Evolutionary conservation across 1,284 basidiomycete genomes (phyloP).

Genomic region (Pholiota adiposa): DNA sequence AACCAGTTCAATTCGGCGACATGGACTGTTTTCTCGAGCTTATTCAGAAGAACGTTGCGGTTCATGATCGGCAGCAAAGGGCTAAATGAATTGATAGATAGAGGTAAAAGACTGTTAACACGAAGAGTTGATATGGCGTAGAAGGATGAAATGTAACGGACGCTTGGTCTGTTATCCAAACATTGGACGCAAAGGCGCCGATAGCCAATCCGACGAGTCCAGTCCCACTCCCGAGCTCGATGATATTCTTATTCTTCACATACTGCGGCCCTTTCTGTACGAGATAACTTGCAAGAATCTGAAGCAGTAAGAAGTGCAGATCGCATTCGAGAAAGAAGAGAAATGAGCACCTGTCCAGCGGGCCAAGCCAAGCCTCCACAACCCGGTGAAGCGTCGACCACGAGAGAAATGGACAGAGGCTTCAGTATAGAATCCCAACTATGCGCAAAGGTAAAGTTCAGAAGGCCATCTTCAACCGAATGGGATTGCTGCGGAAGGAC

Average conservation of each 20-base stretch:
- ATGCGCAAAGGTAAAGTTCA: conserved; percentile 50
- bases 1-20: conserved; percentile 84
- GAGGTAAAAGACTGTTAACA: conserved; percentile 23
- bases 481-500: conserved; percentile 62
- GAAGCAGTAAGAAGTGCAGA: conserved; percentile 7
- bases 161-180: conserved; percentile 91
- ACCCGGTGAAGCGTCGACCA: conserved; percentile 80
- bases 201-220: conserved; percentile 89
- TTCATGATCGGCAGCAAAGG: conserved; percentile 78
- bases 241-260: conserved; percentile 58
- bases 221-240: conserved; percentile 91
- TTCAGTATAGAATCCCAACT: conserved; percentile 24
- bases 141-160: conserved; percentile 46
- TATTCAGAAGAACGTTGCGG: conserved; percentile 70
- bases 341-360: conserved; percentile 74
- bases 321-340: conserved; percentile 12
- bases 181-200: conserved; percentile 65
- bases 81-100: conserved; percentile 42
- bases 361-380: conserved; percentile 95
- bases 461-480: conserved; percentile 52
- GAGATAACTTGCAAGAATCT: conserved; percentile 82
- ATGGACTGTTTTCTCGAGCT: conserved; percentile 50
- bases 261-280: conserved; percentile 53
- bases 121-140: conserved; percentile 13
- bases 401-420: conserved; percentile 50